Conservation (phyloP, 2,329 filamentous ascomycete genomes). For the Oidium heveae region DNA sequence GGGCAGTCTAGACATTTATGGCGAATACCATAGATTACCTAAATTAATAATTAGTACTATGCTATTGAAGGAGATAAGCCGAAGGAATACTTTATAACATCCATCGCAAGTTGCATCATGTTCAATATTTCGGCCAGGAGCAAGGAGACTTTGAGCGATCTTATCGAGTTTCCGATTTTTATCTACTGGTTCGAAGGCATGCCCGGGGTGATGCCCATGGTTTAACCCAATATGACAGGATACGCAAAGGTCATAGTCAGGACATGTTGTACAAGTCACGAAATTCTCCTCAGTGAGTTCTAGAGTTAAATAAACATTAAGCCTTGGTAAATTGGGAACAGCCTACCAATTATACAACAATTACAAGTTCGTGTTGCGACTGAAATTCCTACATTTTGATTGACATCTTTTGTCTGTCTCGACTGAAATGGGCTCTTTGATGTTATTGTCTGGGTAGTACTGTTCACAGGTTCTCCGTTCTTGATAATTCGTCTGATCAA, state of each 20-base stretch:
- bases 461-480: slow-evolving; percentile 57
- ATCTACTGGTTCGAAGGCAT: slow-evolving; percentile 48
- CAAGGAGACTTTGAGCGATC: slow-evolving; percentile 40
- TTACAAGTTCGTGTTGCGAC: slow-evolving; percentile 27
- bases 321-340: not conserved
- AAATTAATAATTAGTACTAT: not conserved
- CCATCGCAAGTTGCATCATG: slow-evolving; percentile 89
- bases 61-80: not conserved
- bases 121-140: slow-evolving; percentile 51
- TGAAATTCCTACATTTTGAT: slow-evolving; percentile 7
- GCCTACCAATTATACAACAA: slow-evolving; percentile 34
- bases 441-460: slow-evolving; percentile 57
- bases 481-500: slow-evolving; percentile 73
- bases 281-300: slow-evolving; percentile 49
- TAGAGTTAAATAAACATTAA: slow-evolving; percentile 8
- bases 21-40: slow-evolving; percentile 64
- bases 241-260: slow-evolving; percentile 83
- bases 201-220: slow-evolving; percentile 79
- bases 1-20: slow-evolving; percentile 95
- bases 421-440: slow-evolving; percentile 20
- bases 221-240: slow-evolving; percentile 48
- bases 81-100: slow-evolving; percentile 41
- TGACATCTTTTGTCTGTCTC: slow-evolving; percentile 6
- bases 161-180: slow-evolving; percentile 33
- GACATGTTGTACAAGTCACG: slow-evolving; percentile 61